Base-by-base conservation (phyloP, 495 filamentous ascomycete genomes). In the Lasiosphaeria hispida region DNA sequence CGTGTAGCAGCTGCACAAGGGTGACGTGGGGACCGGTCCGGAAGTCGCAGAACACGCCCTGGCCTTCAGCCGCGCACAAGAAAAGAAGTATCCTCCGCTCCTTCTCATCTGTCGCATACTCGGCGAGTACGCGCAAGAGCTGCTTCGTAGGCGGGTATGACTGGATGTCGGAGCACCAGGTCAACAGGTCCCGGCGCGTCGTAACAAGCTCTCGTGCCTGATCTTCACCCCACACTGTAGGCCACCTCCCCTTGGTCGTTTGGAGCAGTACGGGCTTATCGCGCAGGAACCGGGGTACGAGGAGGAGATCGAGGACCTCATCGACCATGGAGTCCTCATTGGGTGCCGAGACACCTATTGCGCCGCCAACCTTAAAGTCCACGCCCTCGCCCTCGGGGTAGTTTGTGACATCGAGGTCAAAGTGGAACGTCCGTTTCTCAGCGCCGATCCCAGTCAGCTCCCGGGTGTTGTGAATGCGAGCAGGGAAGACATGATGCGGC, bases 191-290 rank as follows among this genome's bases (percentile, higher is more conserved):
- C 9, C 94, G 80, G 11, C 94, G 84, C 1, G 93, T 97, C 1
- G 93, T 96, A 48, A 89, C 79, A 17, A 98, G 72, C 62, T 92
- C 85, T 40, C 95, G 81, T 1, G 93, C 70, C 65, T 89, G 66
- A 33, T 97, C 92, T n/a, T 94, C 88, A 17, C 92, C 93, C 94
- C 95, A 98, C 44, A 98, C 94, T 9, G 94, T 97, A 2, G 94
- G 94, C 94, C 94, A 98, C 8, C 94, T 80, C 13, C 95, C 95
- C 36, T 78, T 81, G 18, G 78, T 83, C 2, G 94, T 98, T 63
- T 84, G 83, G 39, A 97, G 73, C 11, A 85, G 74, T 18, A 96
- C 80, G 13, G 87, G 86, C 72, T 88, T 92, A 66, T 96, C 90
- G 40, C 93, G 85, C 52, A 94, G 80, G 56, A 82, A 86, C 35